Evolutionary conservation across 2,329 filamentous ascomycete species (phyloP).

Genomic region (Xylariomycetidae sp.): DNA sequence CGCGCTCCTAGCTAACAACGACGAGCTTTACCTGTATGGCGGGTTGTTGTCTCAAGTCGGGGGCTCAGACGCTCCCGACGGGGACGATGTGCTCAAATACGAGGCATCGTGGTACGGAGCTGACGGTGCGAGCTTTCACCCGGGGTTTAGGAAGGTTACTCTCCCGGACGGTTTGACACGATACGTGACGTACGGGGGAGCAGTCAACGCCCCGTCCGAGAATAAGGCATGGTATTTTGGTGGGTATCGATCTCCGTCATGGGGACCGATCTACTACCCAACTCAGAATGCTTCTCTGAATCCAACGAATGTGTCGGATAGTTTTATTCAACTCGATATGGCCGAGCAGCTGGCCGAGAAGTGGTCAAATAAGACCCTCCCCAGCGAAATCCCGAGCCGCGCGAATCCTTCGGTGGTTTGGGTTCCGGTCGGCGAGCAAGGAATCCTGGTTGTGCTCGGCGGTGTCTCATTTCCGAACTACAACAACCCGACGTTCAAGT

Average conservation of each 20-base stretch:
- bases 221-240: constrained; percentile 69
- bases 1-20: constrained; percentile 60
- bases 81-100: constrained; percentile 45
- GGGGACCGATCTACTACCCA: constrained; percentile 43
- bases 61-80: constrained; percentile 33
- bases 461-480: constrained; percentile 63
- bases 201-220: constrained; percentile 62
- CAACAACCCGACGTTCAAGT: constrained; percentile 18
- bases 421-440: constrained; percentile 72
- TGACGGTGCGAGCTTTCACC: constrained; percentile 35
- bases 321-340: constrained; percentile 60
- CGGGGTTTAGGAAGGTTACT: constrained; percentile 35
- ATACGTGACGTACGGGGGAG: constrained; percentile 61
- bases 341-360: constrained; percentile 38
- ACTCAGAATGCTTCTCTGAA: constrained; percentile 28
- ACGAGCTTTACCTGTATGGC: constrained; percentile 61
- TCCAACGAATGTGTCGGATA: constrained; percentile 47
- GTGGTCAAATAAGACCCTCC: constrained; percentile 56
- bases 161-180: constrained; percentile 48
- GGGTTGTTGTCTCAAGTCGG: constrained; percentile 41
- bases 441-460: constrained; percentile 72
- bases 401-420: constrained; percentile 64
- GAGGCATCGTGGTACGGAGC: constrained; percentile 48
- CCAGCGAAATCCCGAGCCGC: constrained; percentile 44
- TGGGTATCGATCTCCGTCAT: constrained; percentile 49